Conservation (phyloP, 2,329 filamentous ascomycete species). For the Fusarium bactridioides region DNA sequence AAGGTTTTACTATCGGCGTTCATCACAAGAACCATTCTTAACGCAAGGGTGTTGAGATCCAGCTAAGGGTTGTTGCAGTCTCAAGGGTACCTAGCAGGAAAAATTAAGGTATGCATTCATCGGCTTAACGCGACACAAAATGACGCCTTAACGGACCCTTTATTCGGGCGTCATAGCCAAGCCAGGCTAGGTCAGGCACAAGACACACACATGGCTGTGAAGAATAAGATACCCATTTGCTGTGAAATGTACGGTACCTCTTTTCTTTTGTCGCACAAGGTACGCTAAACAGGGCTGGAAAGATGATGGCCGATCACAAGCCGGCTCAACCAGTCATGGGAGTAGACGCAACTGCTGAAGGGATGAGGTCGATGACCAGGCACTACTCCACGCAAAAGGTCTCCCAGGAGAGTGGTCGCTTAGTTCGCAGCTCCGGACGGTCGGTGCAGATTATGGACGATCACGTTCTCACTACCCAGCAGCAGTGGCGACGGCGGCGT, state of each 20-base stretch:
- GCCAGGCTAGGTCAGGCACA: conserved; percentile 15
- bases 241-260: background rate
- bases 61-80: background rate
- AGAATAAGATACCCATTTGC: conserved; percentile 9
- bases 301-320: conserved; percentile 14
- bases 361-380: background rate
- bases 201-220: conserved; percentile 8
- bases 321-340: conserved; percentile 16
- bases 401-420: conserved; percentile 21
- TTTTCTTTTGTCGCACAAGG: conserved; percentile 3
- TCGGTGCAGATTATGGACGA: conserved; percentile 20
- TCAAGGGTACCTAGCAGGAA: background rate
- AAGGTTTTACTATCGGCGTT: conserved; percentile 11
- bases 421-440: conserved; percentile 10
- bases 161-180: conserved; percentile 7
- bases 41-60: conserved; percentile 7
- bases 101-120: conserved; percentile 17
- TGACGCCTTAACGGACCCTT: conserved; percentile 17
- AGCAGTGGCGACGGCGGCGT: conserved; percentile 5
- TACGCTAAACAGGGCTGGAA: conserved; percentile 23
- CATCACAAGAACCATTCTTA: conserved; percentile 13
- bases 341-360: conserved; percentile 1
- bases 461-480: conserved; percentile 7
- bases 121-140: conserved; percentile 28
- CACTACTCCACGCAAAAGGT: background rate